Conservation (phyloP, 2,329 filamentous ascomycete species). For the Aspergillus sp. region DNA sequence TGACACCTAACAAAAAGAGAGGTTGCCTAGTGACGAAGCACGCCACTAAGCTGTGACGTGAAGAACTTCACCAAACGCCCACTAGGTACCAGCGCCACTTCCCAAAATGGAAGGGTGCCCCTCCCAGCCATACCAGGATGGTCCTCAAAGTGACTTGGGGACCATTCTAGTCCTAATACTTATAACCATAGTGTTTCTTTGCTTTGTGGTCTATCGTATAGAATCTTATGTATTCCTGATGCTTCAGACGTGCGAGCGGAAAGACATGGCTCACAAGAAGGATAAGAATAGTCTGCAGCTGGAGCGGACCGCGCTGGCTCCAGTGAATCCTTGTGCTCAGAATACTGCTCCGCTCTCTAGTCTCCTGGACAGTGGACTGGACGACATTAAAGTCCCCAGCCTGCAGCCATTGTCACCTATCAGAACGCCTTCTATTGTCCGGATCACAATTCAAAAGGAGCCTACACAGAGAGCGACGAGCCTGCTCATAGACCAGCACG, state of each 20-base stretch:
- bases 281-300: background rate
- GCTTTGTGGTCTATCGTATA: background rate
- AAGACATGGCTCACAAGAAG: background rate
- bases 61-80: background rate
- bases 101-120: slow-evolving; percentile 21
- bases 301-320: background rate
- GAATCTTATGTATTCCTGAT: background rate
- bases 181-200: background rate
- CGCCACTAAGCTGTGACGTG: background rate
- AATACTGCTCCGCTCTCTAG: background rate
- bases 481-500: slow-evolving; percentile 11
- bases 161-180: background rate
- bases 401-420: slow-evolving; percentile 13
- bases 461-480: background rate
- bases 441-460: background rate
- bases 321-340: background rate
- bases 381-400: slow-evolving; percentile 20
- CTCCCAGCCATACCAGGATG: background rate
- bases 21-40: no score
- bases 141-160: background rate
- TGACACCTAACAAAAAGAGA: no score
- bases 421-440: background rate
- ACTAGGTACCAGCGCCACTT: background rate
- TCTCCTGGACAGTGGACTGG: slow-evolving; percentile 21
- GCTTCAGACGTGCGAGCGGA: background rate